These are phyloP conservation scores for Hypomyces perniciosus DNA, from an alignment of 2,329 filamentous ascomycete species.

Conservation along the genomic window DNA sequence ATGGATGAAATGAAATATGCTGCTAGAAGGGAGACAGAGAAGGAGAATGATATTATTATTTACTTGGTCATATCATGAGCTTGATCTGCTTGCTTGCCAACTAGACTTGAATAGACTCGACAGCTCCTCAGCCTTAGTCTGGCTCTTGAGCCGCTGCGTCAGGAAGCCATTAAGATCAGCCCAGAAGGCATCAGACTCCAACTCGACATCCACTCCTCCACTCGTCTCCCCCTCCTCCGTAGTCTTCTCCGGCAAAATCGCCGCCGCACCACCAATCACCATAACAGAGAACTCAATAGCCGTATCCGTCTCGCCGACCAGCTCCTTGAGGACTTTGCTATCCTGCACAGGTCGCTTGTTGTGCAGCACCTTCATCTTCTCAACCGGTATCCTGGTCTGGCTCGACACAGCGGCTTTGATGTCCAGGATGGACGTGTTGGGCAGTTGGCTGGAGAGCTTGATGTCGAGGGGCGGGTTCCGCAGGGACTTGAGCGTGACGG, in stretches of 20 bases:
- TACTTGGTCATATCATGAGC: slow-evolving; percentile 15
- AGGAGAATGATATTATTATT: background rate
- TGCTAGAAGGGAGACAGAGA: background rate
- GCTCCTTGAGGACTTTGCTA: slow-evolving; percentile 68
- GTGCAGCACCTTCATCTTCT: slow-evolving; percentile 79
- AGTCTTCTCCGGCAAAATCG: slow-evolving; percentile 36
- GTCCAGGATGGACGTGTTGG: slow-evolving; percentile 69
- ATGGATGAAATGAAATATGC: slow-evolving; percentile 3
- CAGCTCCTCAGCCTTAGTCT: slow-evolving; percentile 56
- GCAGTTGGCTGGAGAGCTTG: slow-evolving; percentile 54
- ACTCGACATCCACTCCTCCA: slow-evolving; percentile 36
- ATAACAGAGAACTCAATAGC: slow-evolving; percentile 76
- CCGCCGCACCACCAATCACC: slow-evolving; percentile 67
- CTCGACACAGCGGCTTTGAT: slow-evolving; percentile 65
- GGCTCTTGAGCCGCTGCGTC: slow-evolving; percentile 70
- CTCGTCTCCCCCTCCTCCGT: slow-evolving; percentile 7
- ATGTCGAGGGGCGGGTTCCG: slow-evolving; percentile 69
- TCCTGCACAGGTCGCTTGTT: slow-evolving; percentile 83
- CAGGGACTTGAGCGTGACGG: slow-evolving; percentile 65
- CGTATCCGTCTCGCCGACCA: slow-evolving; percentile 48
- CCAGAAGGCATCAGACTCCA: slow-evolving; percentile 78
- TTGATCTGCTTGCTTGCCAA: slow-evolving; percentile 50
- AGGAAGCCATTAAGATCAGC: slow-evolving; percentile 75
- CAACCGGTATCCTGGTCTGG: slow-evolving; percentile 57
- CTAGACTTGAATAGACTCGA: slow-evolving; percentile 62